Base-by-base conservation (phyloP, 371 early-diverging fungal species). In the Lichtheimia corymbifera region DNA sequence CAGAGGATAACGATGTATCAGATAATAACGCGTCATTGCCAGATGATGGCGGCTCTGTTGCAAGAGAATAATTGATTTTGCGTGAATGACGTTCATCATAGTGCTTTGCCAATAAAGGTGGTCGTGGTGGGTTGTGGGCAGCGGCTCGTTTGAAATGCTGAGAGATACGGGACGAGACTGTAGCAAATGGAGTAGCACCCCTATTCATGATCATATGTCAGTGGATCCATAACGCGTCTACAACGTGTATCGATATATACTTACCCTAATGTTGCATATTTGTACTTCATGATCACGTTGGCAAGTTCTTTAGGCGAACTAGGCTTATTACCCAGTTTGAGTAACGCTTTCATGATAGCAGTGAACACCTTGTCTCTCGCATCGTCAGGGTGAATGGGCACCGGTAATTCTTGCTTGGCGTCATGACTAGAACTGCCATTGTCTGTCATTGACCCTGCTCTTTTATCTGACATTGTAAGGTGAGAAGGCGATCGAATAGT, bases 151-250 rank as follows among this genome's bases (percentile, higher is more conserved):
- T 91, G 63, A 91, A 93, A 64, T 93, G 93, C 64, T 91, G 91
- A 6, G 91, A 91, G 58, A 93, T 93, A 41, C 93, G 85, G 24
- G 93, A 93, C 6, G 91, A 91, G 18, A 93, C 91, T 7, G 93
- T 93, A 5, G 91, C 93, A 76, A 89, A 90, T 7, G 93, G 93
- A 12, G 93, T 93, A 17, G 89, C 85, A 57, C 93, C 93, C 42
- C 83, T 84, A 56, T n/a, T n/a, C 27, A 4, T 18, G 45, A 22
- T 22, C 22, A 47, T 47, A 22, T 18, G 22, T 22, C 1, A 35
- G 35, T 35, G 0, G 35, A 35, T 35, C 35, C 11, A 35, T 11
- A 47, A 47, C 47, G 47, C 22, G 45, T 45, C 15, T n/a, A 5
- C 11, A n/a, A 18, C 45, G 22, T 22, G n/a, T 47, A n/a, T 47